Base-by-base conservation (phyloP, 2,329 filamentous ascomycete species). In the Pseudodiploospora longispora region DNA sequence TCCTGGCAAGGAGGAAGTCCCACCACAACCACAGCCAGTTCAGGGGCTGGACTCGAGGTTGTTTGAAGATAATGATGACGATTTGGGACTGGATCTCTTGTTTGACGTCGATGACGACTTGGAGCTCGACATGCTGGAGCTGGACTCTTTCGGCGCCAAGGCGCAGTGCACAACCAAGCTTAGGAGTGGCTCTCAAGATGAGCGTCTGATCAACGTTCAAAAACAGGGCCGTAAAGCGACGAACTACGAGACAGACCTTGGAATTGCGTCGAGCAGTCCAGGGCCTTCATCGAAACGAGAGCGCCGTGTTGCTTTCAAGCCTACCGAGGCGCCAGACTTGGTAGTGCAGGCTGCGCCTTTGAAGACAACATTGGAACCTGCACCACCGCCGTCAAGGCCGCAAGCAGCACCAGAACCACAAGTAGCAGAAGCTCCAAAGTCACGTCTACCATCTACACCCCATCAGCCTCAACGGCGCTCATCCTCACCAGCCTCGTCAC, bases 111-210 rank as follows among this genome's bases (percentile, higher is more conserved):
- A n/a, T 19, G 19, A 19, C 19, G 52, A 57, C 8, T 29, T 59
- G 27, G 56, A 54, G 6, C 31, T 57, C 19, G 56, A 57, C 12
- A 43, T 60, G 29, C 42, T 58, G 27, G 49, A 52, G 7, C 44
- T 57, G 3, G 53, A 57, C 19, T 19, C 19, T 19, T 19, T 19
- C 19, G 19, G 19, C 37, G 53, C 48, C 7, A 38, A 33, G 6
- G 43, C 47, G 5, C 50, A 41, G 30, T 34, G 46, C 30, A 28
- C 9, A 12, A n/a, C 38, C 10, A 40, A 45, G 30, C 38, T 28
- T 10, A 9, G 31, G 2, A 29, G 36, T 6, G 27, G 30, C 3
- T 10, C 42, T 4, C 10, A 5, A 10, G 31, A 35, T 32, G 12
- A 28, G 9, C 8, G 30, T 19, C 19, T n/a, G 5, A 36, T 32